Conservation (phyloP, 176 grass and related monocot genomes). For the Tuctoria greenei region DNA sequence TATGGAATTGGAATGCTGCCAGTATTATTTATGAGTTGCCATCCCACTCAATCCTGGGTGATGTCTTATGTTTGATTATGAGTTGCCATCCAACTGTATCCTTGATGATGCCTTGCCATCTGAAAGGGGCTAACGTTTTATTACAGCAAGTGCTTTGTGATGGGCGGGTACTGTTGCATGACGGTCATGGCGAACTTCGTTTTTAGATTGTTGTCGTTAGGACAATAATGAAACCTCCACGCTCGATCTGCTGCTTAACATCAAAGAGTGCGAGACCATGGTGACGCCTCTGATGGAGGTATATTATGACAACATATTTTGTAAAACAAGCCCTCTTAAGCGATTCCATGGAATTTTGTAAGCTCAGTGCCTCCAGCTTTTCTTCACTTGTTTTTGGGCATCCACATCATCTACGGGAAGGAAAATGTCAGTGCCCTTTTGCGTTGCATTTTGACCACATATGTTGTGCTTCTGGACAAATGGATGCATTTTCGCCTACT, state of each 20-base stretch:
- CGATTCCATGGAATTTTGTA: conserved; percentile 13
- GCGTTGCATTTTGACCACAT: not conserved
- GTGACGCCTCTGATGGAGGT: no score
- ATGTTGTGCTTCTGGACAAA: no score
- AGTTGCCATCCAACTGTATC: no score
- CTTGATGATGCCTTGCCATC: not conserved
- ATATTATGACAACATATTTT: no score
- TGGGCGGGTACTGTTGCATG: not conserved
- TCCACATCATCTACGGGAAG: not conserved
- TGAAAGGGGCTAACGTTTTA: not conserved
- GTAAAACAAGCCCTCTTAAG: no score
- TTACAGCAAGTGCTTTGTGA: not conserved
- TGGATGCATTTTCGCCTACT: no score
- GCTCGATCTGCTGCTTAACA: no score
- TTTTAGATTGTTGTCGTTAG: no score
- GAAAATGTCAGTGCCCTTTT: not conserved
- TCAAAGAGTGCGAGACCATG: no score
- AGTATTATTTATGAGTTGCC: conserved; percentile 1
- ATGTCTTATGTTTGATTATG: not conserved
- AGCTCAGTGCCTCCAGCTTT: conserved; percentile 24
- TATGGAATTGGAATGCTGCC: conserved; percentile 24
- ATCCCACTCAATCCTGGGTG: no score
- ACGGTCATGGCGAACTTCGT: no score
- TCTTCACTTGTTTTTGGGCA: conserved; percentile 24
- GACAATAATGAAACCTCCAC: no score